Conservation (phyloP, 768 basidiomycete species). For the Tylopilus sp. region DNA sequence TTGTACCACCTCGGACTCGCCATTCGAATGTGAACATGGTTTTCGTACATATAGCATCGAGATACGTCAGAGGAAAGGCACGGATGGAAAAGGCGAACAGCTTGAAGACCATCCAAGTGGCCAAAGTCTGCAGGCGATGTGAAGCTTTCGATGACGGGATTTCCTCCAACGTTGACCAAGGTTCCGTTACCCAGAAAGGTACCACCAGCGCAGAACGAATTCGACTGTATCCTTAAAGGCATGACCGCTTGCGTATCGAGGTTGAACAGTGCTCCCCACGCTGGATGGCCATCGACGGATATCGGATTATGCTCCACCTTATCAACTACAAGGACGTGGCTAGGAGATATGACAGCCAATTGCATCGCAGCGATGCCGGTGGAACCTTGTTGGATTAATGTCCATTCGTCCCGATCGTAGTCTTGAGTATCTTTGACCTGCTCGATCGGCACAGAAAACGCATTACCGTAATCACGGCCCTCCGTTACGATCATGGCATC, state of each 20-base stretch:
- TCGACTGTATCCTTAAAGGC: constrained; percentile 65
- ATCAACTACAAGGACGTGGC: constrained; percentile 72
- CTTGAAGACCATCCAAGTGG: constrained; percentile 69
- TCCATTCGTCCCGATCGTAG: constrained; percentile 42
- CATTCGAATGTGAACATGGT: constrained; percentile 62
- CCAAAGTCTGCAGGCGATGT: constrained; percentile 74
- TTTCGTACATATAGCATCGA: constrained; percentile 61
- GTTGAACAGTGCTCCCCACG: constrained; percentile 78
- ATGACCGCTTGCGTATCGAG: constrained; percentile 58
- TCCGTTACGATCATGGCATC: constrained; percentile 68
- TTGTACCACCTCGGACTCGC: constrained; percentile 82
- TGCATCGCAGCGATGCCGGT: constrained; percentile 84
- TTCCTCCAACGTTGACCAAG: constrained; percentile 76
- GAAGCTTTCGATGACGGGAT: constrained; percentile 63
- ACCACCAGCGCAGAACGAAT: constrained; percentile 86
- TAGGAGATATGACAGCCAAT: constrained; percentile 60
- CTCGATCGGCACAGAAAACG: neutral
- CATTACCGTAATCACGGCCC: constrained; percentile 22
- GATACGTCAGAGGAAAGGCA: constrained; percentile 48
- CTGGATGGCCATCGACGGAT: constrained; percentile 68
- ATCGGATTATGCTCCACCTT: constrained; percentile 86
- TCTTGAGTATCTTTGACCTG: neutral
- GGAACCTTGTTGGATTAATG: constrained; percentile 57
- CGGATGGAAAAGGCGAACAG: constrained; percentile 68
- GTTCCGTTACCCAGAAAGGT: constrained; percentile 76